Percentiles rank a stretch among this genome's conserved stretches.
phyloP scores from a whole-genome alignment of 495 filamentous ascomycete species.

The Stereocaulon alpinum region DNA sequence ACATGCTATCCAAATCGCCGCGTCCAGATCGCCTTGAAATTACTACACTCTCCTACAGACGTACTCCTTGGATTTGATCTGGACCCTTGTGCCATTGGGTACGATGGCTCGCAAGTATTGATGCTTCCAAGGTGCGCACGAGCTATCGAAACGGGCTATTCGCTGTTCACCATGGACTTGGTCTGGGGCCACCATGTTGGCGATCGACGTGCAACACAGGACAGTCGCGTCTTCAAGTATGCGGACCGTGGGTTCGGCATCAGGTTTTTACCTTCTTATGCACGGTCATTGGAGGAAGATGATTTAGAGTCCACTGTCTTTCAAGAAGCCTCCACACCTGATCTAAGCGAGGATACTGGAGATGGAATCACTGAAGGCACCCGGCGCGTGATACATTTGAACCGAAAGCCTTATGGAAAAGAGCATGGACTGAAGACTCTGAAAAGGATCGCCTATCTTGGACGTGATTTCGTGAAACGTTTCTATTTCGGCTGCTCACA shows the following conservation, averaged over 20 bases:
- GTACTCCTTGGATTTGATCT: conserved; percentile 30
- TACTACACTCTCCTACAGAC: conserved; percentile 24
- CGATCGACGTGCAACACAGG: conserved; percentile 27
- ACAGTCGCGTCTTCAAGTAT: conserved; percentile 28
- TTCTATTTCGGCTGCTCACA: conserved; percentile 20
- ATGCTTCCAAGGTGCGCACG: conserved; percentile 32
- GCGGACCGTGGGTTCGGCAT: conserved; percentile 30
- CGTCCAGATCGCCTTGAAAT: conserved; percentile 29
- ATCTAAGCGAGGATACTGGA: not conserved
- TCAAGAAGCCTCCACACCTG: not conserved
- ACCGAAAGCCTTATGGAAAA: conserved; percentile 5
- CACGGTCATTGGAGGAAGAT: conserved; percentile 21
- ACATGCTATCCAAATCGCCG: conserved; percentile 25
- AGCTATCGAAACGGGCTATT: conserved; percentile 31
- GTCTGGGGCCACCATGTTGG: conserved; percentile 29
- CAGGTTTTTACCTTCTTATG: conserved; percentile 26
- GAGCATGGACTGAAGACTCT: conserved; percentile 29
- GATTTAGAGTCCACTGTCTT: not conserved
- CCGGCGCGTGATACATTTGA: not conserved
- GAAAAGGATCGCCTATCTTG: conserved; percentile 26
- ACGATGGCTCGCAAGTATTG: conserved; percentile 25
- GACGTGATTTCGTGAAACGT: conserved; percentile 23
- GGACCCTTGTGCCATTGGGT: conserved; percentile 32
- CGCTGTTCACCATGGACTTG: conserved; percentile 30
- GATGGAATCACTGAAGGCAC: not conserved